phyloP scores from a whole-genome alignment of 1,139 yeast genomes.

The Saccharomyces hybrid region DNA sequence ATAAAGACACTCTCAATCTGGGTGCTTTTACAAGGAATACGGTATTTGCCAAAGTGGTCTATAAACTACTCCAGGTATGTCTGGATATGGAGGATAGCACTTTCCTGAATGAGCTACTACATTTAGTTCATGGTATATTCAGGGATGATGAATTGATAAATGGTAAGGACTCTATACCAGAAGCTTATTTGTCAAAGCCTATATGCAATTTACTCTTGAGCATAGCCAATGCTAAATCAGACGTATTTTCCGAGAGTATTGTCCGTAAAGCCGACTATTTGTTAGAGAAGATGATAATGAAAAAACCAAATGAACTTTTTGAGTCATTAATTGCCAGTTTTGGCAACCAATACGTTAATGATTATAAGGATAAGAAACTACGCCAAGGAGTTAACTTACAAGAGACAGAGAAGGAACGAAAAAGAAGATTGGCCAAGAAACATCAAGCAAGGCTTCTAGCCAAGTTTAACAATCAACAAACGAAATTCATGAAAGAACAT shows the following conservation, averaged over 20 bases:
- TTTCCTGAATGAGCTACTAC: conserved; percentile 52
- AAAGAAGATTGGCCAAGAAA: conserved; percentile 50
- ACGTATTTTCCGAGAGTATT: conserved; percentile 39
- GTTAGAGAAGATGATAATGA: conserved; percentile 42
- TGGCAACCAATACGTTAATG: conserved; percentile 46
- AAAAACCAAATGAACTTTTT: conserved; percentile 40
- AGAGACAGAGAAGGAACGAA: conserved; percentile 47
- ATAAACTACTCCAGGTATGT: conserved; percentile 47
- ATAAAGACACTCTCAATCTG: conserved; percentile 32
- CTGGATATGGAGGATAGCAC: conserved; percentile 44
- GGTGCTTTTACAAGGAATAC: conserved; percentile 46
- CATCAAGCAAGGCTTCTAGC: conserved; percentile 66
- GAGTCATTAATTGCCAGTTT: conserved; percentile 48
- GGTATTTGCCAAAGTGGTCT: conserved; percentile 48
- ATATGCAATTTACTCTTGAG: conserved; percentile 47
- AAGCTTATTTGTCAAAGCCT: conserved; percentile 46
- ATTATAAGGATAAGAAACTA: conserved; percentile 40
- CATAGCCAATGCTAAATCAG: conserved; percentile 39
- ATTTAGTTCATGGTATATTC: conserved; percentile 57
- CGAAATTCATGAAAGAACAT: conserved; percentile 51
- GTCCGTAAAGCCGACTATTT: conserved; percentile 49
- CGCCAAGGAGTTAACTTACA: conserved; percentile 39
- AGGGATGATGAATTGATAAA: conserved; percentile 43
- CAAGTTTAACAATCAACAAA: conserved; percentile 72
- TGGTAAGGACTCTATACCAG: conserved; percentile 37